Percentiles rank a stretch among this genome's conserved stretches.
phyloP scores from a whole-genome alignment of 148 eudicot species.

The Amaranthus hypochondriacus region DNA sequence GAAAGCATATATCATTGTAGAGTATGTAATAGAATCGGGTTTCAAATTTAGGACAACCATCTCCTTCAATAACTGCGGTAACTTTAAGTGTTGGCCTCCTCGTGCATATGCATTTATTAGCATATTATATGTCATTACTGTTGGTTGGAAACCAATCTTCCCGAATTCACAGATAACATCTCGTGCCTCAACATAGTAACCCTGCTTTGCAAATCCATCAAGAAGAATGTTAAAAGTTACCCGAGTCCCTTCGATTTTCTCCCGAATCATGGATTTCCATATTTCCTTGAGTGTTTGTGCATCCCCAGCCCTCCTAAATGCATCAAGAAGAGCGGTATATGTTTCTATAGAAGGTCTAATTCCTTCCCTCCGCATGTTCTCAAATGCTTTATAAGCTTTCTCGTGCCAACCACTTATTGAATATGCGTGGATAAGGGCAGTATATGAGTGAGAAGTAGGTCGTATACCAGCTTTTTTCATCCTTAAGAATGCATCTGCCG shows the following conservation, averaged over 20 bases:
- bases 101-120: constrained; percentile 90
- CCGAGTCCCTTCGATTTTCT: constrained; percentile 67
- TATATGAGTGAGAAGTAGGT: constrained; percentile 86
- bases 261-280: constrained; percentile 80
- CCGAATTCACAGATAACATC: constrained; percentile 79
- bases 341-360: constrained; percentile 82
- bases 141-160: constrained; percentile 71
- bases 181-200: constrained; percentile 73
- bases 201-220: constrained; percentile 96
- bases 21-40: constrained; percentile 83
- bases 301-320: constrained; percentile 89
- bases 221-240: constrained; percentile 82
- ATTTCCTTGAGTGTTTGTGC: constrained; percentile 60
- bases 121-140: constrained; percentile 92
- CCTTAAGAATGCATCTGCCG: constrained; percentile 79
- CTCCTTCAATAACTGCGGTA: constrained; percentile 82
- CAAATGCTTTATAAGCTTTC: constrained; percentile 72
- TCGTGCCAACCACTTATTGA: constrained; percentile 80
- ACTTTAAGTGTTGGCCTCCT: constrained; percentile 75
- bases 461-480: constrained; percentile 78
- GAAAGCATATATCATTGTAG: constrained; percentile 86
- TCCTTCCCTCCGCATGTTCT: constrained; percentile 70
- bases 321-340: constrained; percentile 82
- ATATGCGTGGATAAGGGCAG: constrained; percentile 86
- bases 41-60: constrained; percentile 62